phyloP scores from a whole-genome alignment of 331 rosid genomes.

The Arachis monticola region DNA sequence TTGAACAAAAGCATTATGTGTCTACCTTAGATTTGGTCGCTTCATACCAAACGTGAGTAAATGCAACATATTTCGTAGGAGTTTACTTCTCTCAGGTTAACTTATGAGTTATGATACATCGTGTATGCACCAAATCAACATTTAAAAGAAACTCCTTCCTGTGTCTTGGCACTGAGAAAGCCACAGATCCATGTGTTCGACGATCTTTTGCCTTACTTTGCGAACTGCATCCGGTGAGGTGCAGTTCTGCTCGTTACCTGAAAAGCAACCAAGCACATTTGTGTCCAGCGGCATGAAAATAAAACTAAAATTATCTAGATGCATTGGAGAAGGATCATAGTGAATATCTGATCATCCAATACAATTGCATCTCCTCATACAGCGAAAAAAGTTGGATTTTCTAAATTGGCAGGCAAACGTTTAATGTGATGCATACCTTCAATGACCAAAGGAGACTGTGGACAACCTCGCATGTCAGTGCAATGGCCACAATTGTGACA shows the following conservation, averaged over 20 bases:
- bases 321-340: slow-evolving; percentile 11
- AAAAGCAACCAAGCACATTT: slow-evolving; percentile 12
- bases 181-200: slow-evolving; percentile 83
- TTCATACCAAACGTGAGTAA: not conserved
- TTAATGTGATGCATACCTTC: slow-evolving; percentile 63
- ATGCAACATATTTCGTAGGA: not conserved
- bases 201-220: slow-evolving; percentile 82
- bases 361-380: not conserved
- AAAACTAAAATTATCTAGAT: not conserved
- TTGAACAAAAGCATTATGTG: not conserved
- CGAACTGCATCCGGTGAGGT: slow-evolving; percentile 79
- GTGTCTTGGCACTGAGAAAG: slow-evolving; percentile 66
- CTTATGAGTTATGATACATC: slow-evolving; percentile 19
- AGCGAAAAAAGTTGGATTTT: slow-evolving; percentile 8
- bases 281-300: slow-evolving; percentile 10
- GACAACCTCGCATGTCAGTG: slow-evolving; percentile 86
- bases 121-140: slow-evolving; percentile 9
- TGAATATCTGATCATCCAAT: not conserved
- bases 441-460: slow-evolving; percentile 66
- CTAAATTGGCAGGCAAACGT: slow-evolving; percentile 13
- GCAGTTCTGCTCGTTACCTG: slow-evolving; percentile 80
- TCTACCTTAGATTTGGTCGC: slow-evolving; percentile 8
- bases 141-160: slow-evolving; percentile 49
- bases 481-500: slow-evolving; percentile 94
- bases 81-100: slow-evolving; percentile 25